Evolutionary conservation across 768 basidiomycete genomes (phyloP).

Genomic region (Coprinopsis sp.): DNA sequence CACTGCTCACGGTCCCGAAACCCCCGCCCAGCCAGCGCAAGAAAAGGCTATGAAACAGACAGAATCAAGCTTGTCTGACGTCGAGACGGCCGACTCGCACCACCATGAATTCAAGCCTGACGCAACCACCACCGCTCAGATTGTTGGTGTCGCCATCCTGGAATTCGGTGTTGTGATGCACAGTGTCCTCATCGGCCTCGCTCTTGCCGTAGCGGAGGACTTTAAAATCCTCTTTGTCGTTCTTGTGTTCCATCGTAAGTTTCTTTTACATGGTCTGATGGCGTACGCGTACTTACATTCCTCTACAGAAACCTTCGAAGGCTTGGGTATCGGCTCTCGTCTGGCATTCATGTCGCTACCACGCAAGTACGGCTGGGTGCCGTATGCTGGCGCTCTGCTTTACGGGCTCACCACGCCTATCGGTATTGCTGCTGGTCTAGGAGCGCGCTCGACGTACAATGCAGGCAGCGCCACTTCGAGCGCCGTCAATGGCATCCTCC

Average conservation of each 20-base stretch:
- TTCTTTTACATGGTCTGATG: background rate
- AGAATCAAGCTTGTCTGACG: slow-evolving; percentile 18
- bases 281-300: background rate
- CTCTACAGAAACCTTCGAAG: slow-evolving; percentile 82
- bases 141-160: slow-evolving; percentile 85
- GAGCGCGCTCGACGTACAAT: slow-evolving; percentile 74
- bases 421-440: slow-evolving; percentile 83
- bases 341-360: slow-evolving; percentile 72
- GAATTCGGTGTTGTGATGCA: slow-evolving; percentile 93
- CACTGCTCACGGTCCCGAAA: slow-evolving; percentile 70
- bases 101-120: slow-evolving; percentile 18
- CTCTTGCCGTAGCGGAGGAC: slow-evolving; percentile 78
- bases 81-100: slow-evolving; percentile 25
- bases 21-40: slow-evolving; percentile 9
- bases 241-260: slow-evolving; percentile 86
- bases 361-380: slow-evolving; percentile 47
- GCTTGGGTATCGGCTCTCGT: slow-evolving; percentile 87
- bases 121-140: slow-evolving; percentile 56
- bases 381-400: slow-evolving; percentile 52
- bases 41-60: slow-evolving; percentile 12
- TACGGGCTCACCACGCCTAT: slow-evolving; percentile 82
- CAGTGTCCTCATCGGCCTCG: slow-evolving; percentile 83
- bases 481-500: slow-evolving; percentile 82
- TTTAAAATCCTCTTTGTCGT: slow-evolving; percentile 91
- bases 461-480: slow-evolving; percentile 69